Evolutionary conservation across 108 stramenopile species (phyloP).

Genomic region (Chaetoceros muelleri): DNA sequence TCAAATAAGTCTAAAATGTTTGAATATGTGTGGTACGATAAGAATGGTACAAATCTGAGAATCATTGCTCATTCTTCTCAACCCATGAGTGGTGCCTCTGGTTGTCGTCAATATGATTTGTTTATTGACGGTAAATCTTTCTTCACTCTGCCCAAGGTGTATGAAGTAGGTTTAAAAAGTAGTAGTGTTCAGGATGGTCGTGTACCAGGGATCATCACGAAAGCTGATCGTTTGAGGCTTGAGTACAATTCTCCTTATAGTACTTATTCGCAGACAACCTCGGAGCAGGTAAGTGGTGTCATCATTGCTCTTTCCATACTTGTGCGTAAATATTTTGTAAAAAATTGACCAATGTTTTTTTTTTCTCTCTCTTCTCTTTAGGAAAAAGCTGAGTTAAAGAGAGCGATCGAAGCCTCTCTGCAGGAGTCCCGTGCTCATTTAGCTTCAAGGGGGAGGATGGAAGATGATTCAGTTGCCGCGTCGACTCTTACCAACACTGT

Average conservation of each 20-base stretch:
- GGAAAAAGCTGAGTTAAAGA: slow-evolving; percentile 60
- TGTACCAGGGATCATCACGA: slow-evolving; percentile 20
- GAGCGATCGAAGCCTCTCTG: slow-evolving; percentile 60
- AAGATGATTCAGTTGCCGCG: neutral
- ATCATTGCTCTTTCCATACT: slow-evolving; percentile 23
- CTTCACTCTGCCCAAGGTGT: slow-evolving; percentile 74
- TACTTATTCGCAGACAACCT: slow-evolving; percentile 8
- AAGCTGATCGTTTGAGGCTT: neutral
- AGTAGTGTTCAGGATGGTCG: slow-evolving; percentile 34
- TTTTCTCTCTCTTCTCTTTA: slow-evolving; percentile 6
- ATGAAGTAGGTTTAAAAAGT: slow-evolving; percentile 36
- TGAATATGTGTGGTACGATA: slow-evolving; percentile 21
- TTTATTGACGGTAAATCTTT: slow-evolving; percentile 72
- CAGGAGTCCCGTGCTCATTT: slow-evolving; percentile 29
- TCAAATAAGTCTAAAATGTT: slow-evolving; percentile 37
- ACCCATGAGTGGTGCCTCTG: slow-evolving; percentile 38
- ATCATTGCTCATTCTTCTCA: slow-evolving; percentile 42
- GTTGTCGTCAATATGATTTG: slow-evolving; percentile 78
- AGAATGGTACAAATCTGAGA: slow-evolving; percentile 16
- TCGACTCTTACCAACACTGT: neutral
- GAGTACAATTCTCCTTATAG: neutral
- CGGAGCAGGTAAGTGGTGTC: slow-evolving; percentile 7
- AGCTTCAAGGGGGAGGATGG: neutral
- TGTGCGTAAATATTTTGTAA: slow-evolving; percentile 29
- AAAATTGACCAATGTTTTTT: slow-evolving; percentile 10